phyloP scores from a whole-genome alignment of 2,329 filamentous ascomycete genomes.

The Venturia pyrina region DNA sequence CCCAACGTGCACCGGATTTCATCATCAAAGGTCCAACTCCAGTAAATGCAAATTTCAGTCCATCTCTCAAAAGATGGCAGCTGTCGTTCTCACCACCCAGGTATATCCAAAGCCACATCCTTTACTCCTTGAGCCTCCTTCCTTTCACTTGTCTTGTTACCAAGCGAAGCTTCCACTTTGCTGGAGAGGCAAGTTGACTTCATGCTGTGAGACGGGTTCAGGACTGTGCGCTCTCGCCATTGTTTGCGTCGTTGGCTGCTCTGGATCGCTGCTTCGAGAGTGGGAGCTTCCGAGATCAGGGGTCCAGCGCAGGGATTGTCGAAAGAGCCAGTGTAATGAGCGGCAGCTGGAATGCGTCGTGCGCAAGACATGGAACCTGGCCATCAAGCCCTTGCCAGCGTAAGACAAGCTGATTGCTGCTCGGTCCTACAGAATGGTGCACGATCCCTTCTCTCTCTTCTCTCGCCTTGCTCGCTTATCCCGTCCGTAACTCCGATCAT shows the following conservation, averaged over 20 bases:
- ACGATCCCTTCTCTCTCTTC: slow-evolving; percentile 10
- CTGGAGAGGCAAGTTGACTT: background rate
- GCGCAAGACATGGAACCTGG: background rate
- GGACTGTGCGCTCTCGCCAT: background rate
- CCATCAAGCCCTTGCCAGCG: background rate
- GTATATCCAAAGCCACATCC: background rate
- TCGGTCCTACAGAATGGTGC: slow-evolving; percentile 7
- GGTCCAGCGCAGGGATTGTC: background rate
- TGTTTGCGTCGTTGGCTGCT: background rate
- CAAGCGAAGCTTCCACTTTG: background rate
- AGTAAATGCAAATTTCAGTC: background rate
- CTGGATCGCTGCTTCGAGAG: background rate
- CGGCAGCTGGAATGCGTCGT: background rate
- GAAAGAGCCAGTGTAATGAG: background rate
- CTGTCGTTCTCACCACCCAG: background rate
- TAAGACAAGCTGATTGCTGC: background rate
- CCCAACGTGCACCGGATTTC: background rate
- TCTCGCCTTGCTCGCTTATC: slow-evolving; percentile 7
- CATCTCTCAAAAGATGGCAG: background rate
- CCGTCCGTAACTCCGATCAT: slow-evolving; percentile 2
- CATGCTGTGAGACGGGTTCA: background rate
- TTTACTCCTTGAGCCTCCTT: background rate
- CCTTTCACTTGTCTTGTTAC: background rate
- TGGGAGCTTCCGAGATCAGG: background rate
- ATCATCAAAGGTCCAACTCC: background rate